Conservation (phyloP, 176 grass and related monocot genomes). For the Saccharum officinarum region DNA sequence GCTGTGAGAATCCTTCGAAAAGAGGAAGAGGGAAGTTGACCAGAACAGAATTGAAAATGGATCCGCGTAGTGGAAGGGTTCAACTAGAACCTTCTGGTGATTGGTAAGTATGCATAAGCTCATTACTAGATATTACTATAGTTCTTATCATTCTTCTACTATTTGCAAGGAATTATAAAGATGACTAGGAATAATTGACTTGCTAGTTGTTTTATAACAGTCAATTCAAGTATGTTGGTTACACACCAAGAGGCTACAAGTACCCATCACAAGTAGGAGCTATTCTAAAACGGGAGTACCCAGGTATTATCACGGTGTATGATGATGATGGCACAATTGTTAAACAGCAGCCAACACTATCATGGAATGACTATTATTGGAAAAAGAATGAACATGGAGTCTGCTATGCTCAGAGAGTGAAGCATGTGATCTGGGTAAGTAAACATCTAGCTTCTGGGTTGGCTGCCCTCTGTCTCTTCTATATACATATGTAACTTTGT, state of each 20-base stretch:
- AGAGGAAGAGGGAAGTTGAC: too few relatives aligned
- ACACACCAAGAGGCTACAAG: background rate
- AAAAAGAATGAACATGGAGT: background rate
- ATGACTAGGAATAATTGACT: background rate
- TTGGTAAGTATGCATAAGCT: background rate
- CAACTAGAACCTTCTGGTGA: too few relatives aligned
- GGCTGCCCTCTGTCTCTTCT: too few relatives aligned
- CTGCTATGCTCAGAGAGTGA: background rate
- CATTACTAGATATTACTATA: background rate
- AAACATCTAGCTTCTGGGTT: background rate
- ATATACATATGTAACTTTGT: background rate
- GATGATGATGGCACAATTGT: background rate
- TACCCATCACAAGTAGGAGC: background rate
- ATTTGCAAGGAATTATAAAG: background rate
- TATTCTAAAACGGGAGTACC: background rate
- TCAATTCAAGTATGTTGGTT: background rate
- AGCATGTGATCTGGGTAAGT: background rate
- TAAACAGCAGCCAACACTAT: background rate
- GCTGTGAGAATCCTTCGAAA: too few relatives aligned
- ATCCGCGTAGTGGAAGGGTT: too few relatives aligned
- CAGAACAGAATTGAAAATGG: too few relatives aligned
- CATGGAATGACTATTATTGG: slow-evolving; percentile 9
- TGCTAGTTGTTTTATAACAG: background rate
- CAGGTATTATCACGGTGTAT: background rate
- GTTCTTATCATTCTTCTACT: background rate